Evolutionary conservation across 139 green algal species (phyloP), one percentile per base, ranked within the genome.

Genomic region (Mychonastes homosphaera): DNA sequence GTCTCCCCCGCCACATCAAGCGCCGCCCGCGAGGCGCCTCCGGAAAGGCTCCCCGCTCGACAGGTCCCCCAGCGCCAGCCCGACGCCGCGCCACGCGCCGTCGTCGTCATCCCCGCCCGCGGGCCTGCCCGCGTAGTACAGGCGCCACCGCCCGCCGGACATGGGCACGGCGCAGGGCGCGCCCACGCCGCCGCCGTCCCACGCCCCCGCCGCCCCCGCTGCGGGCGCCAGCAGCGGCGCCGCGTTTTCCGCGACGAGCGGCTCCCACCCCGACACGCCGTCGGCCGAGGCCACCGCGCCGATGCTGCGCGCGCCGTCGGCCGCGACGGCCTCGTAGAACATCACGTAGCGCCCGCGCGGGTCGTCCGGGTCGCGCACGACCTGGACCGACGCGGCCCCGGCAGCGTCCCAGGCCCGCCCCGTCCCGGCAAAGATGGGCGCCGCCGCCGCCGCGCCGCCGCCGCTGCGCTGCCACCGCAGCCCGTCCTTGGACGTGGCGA

Each of bases 271-370:
- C 1, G 7, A 39, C 18, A 72, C 36, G 41, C 87, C 85, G 53
- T 92, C 77, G 15, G 73, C 39, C 4, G 74, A 87, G 6, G 87
- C 81, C 9, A 87, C 87, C 38, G 93, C 9, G 4, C 83, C 85
- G 28, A 95, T 90, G 57, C 56, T 78, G 23, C 82, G 77, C 6
- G 9, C 53, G 59, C 71, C 69, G 43, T 86, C 79, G 1, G 61
- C 66, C 23, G 70, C 84, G 21, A 95, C 79, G 1, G 62, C 85
- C 58, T 95, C 87, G 58, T 94, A 95, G 53, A 90, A 91, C 87
- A 95, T 95, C 1, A 94, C 63, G 64, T 77, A 95, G 47, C 83
- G 65, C 19, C 66, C 46, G 63, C 64, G 79, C n/a, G n/a, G n/a
- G n/a, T n/a, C n/a, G 63, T 89, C 87, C 3, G 80, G 23, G 64